Percentiles rank a stretch among this genome's conserved stretches.
Conservation (phyloP, 2,329 filamentous ascomycete species). For the Aotearoamyces nothofagi region DNA sequence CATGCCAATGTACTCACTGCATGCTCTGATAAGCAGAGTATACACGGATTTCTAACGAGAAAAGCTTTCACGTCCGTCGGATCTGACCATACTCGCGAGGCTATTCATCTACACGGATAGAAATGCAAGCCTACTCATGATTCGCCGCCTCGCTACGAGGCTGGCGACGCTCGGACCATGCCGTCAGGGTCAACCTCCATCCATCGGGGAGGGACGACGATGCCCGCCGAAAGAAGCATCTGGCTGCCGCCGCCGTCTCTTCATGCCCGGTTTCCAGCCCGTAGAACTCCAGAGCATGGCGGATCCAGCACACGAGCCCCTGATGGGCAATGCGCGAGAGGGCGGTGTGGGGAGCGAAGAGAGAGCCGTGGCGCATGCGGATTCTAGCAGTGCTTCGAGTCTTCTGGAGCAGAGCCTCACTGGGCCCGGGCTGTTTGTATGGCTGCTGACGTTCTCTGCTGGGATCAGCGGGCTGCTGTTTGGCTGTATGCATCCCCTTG, state of each 20-base stretch:
- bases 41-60: no score
- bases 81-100: no score
- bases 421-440: conserved; percentile 32
- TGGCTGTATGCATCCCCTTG: conserved; percentile 34
- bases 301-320: not conserved
- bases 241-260: not conserved
- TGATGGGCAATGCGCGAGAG: not conserved
- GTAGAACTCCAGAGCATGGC: not conserved
- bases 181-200: not conserved
- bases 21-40: no score
- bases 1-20: no score
- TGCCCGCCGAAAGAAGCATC: no score
- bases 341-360: not conserved
- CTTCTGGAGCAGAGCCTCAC: conserved; percentile 16
- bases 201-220: not conserved
- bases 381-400: conserved; percentile 11
- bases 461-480: conserved; percentile 54
- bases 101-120: no score
- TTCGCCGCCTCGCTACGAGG: not conserved
- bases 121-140: no score
- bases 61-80: no score
- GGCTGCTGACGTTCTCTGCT: conserved; percentile 46
- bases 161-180: not conserved
- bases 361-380: conserved; percentile 4
- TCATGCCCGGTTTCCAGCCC: not conserved